A percentile compares a stretch with the other conserved stretches of the same genome.
These are phyloP conservation scores for Lagerstroemia speciosa DNA, from an alignment of 345 rosid species.

Conservation along the genomic window DNA sequence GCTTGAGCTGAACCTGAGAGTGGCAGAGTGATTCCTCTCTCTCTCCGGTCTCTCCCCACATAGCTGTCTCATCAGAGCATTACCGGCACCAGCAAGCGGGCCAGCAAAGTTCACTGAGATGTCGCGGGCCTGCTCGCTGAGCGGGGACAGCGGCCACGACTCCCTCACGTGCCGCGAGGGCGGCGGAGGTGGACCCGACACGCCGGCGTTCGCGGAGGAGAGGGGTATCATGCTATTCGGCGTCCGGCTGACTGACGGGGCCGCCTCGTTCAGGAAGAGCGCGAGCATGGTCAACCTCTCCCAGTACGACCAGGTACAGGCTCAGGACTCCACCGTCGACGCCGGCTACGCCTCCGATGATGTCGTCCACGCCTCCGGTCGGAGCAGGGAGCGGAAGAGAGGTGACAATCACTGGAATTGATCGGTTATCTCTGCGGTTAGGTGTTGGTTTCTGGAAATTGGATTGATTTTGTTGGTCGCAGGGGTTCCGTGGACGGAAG, in stretches of 20 bases:
- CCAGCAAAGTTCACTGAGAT: slow-evolving; percentile 3
- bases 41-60: background rate
- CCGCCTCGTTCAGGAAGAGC: slow-evolving; percentile 80
- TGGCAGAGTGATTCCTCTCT: background rate
- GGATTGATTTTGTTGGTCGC: background rate
- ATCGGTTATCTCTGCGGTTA: background rate
- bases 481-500: slow-evolving; percentile 99
- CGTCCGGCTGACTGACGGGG: slow-evolving; percentile 70
- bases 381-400: slow-evolving; percentile 70
- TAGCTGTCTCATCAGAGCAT: background rate
- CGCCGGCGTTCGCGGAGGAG: slow-evolving; percentile 13
- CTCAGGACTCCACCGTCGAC: slow-evolving; percentile 12
- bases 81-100: background rate
- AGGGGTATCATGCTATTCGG: slow-evolving; percentile 85
- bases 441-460: slow-evolving; percentile 1
- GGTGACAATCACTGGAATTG: slow-evolving; percentile 24
- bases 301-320: slow-evolving; percentile 50
- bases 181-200: background rate
- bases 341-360: slow-evolving; percentile 56
- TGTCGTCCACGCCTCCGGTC: slow-evolving; percentile 42
- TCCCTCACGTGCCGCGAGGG: slow-evolving; percentile 48
- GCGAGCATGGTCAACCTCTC: slow-evolving; percentile 83
- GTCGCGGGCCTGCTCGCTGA: slow-evolving; percentile 61
- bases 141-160: slow-evolving; percentile 69
- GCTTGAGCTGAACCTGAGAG: slow-evolving; percentile 9